Evolutionary conservation across 1,284 basidiomycete species (phyloP), one percentile per base, ranked within the genome.

Genomic region (Golubevia sp.): DNA sequence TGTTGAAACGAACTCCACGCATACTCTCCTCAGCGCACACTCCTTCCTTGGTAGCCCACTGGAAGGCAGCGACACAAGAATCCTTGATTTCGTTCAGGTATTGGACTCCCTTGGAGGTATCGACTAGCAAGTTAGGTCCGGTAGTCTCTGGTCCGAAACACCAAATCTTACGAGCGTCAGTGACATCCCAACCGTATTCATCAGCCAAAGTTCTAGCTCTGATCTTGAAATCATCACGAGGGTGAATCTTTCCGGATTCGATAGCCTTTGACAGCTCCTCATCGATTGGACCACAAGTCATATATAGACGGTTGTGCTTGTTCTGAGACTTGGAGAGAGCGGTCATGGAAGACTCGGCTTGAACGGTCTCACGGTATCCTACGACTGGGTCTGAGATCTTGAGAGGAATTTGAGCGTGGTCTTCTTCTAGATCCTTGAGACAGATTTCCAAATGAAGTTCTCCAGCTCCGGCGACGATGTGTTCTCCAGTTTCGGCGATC

Each of bases 51-150:
- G 80, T 77, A 56, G 77, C 80, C 79, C 79, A 82, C 74, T 83
- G 80, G 77, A 83, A 82, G 58, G 79, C 80, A 61, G 80, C 80
- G 54, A 83, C 80, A 69, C 80, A 83, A 65, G 80, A 83, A 71
- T 83, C 80, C 76, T 83, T 83, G 76, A 83, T 83, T 61, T 83
- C 80, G 79, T 83, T 83, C 57, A 83, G 73, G 79, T 82, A 83
- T 71, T 83, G 80, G 26, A 83, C 80, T 74, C 80, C 79, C 77
- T 82, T 83, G 63, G 79, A 75, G 58, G 73, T 72, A 67, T 82
- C 80, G 56, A 82, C 80, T 23, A 83, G 66, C 56, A 83, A 67
- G 71, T 83, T 83, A 38, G 80, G 77, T 56, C 80, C 80, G 48
- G 79, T 83, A 34, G 78, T 81, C 69, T 83, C 80, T 61, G 80